Evolutionary conservation across 2,329 filamentous ascomycete genomes (phyloP).

Genomic region (Penicillium sp.): DNA sequence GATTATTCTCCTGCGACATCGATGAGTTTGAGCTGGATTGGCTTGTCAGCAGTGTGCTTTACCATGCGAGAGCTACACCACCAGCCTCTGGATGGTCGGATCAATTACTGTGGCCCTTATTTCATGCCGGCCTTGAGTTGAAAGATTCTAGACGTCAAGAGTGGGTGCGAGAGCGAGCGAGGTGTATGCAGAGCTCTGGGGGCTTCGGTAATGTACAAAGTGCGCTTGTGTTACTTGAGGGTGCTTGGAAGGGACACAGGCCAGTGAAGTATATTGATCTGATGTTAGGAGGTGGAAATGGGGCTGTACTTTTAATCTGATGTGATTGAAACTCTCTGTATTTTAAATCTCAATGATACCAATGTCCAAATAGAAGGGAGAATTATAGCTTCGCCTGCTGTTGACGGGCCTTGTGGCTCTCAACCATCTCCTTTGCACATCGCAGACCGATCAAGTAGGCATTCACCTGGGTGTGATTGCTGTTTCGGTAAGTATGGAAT

Average conservation of each 20-base stretch:
- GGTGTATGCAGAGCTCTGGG: slow-evolving; percentile 15
- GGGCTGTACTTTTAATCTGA: slow-evolving; percentile 11
- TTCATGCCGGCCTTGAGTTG: slow-evolving; percentile 13
- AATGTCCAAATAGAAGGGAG: too few relatives aligned
- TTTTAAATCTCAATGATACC: not conserved
- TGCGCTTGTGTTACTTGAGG: slow-evolving; percentile 11
- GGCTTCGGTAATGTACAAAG: slow-evolving; percentile 15
- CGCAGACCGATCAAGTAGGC: slow-evolving; percentile 15
- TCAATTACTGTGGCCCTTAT: slow-evolving; percentile 15
- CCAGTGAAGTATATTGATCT: slow-evolving; percentile 14
- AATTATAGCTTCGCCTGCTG: slow-evolving; percentile 9
- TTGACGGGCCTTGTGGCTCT: not conserved
- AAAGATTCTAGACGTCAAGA: slow-evolving; percentile 9
- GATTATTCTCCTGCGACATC: slow-evolving; percentile 10
- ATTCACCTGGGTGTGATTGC: slow-evolving; percentile 17
- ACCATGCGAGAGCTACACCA: slow-evolving; percentile 13
- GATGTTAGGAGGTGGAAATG: slow-evolving; percentile 10
- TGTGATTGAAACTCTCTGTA: not conserved
- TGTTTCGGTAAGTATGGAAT: not conserved
- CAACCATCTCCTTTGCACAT: slow-evolving; percentile 12
- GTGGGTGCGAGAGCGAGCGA: slow-evolving; percentile 12
- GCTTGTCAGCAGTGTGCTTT: slow-evolving; percentile 14
- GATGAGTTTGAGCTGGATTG: slow-evolving; percentile 14
- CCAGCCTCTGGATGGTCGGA: slow-evolving; percentile 14
- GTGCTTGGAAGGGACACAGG: slow-evolving; percentile 6